phyloP scores from a whole-genome alignment of 108 stramenopile species.

The Nannochloropsis salina region DNA sequence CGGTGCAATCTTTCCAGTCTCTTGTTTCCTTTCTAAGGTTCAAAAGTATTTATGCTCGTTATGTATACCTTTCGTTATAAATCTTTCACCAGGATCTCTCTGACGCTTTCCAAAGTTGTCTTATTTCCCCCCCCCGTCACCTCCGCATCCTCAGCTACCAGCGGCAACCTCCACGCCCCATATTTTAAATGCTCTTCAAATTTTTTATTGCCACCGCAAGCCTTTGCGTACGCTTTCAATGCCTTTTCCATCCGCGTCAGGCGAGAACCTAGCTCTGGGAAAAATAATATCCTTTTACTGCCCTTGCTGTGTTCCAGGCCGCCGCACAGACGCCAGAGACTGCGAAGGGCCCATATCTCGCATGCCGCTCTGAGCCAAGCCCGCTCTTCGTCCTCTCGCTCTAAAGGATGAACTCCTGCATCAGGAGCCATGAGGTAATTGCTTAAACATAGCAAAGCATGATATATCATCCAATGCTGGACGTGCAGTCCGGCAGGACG shows the following conservation, averaged over 20 bases:
- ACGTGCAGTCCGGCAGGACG: background rate
- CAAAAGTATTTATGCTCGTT: too few species aligned
- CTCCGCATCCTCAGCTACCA: too few species aligned
- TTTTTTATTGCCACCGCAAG: background rate
- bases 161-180: background rate
- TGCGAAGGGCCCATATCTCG: constrained; percentile 16
- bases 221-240: background rate
- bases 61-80: too few species aligned
- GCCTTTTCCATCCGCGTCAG: background rate
- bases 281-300: background rate
- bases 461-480: constrained; percentile 5
- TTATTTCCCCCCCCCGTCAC: too few species aligned
- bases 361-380: background rate
- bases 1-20: too few species aligned
- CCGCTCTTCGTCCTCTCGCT: background rate
- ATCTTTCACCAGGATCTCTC: too few species aligned
- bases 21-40: too few species aligned
- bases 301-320: background rate
- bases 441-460: background rate
- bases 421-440: background rate
- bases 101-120: too few species aligned
- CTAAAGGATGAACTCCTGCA: background rate
- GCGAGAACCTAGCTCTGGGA: background rate
- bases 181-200: background rate
- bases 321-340: background rate